Conservation (phyloP, 305 asterid species). For the Coffea humblotiana region DNA sequence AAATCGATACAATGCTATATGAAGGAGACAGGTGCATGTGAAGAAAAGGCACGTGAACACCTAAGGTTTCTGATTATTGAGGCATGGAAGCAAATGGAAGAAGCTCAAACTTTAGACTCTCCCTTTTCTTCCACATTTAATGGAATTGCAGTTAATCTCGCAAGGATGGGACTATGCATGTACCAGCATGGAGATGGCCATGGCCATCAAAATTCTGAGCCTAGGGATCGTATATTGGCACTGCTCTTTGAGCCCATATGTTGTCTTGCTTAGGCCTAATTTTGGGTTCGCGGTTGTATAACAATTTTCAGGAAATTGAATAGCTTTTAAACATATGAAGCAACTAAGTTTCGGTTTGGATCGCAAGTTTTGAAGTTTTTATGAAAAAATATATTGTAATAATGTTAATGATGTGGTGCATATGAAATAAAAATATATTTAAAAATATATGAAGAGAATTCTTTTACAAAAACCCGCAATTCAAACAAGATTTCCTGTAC, state of each 20-base stretch:
- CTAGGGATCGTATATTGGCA: background rate
- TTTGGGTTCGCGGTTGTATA: too few relatives aligned
- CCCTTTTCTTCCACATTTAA: slow-evolving; percentile 15
- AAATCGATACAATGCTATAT: slow-evolving; percentile 39
- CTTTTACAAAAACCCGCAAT: too few relatives aligned
- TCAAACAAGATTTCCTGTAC: too few relatives aligned
- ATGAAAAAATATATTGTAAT: too few relatives aligned
- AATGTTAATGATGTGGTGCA: too few relatives aligned
- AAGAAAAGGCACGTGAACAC: slow-evolving; percentile 28
- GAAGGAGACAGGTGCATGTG: slow-evolving; percentile 28
- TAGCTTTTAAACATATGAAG: too few relatives aligned
- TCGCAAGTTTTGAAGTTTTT: too few relatives aligned
- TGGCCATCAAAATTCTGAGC: background rate
- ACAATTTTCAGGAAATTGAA: too few relatives aligned
- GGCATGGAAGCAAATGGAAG: slow-evolving; percentile 37
- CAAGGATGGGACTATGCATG: slow-evolving; percentile 24
- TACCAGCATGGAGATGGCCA: slow-evolving; percentile 47
- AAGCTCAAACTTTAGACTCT: background rate
- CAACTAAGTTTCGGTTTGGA: too few relatives aligned
- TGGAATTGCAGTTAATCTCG: slow-evolving; percentile 21
- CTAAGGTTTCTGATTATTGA: slow-evolving; percentile 23
- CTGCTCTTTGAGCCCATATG: background rate
- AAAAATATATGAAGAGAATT: too few relatives aligned
- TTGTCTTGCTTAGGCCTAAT: background rate
- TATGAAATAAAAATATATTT: too few relatives aligned